These are phyloP conservation scores for Sugiyamaella neomexicana DNA, from an alignment of 1,139 yeast species.

Conservation along the genomic window DNA sequence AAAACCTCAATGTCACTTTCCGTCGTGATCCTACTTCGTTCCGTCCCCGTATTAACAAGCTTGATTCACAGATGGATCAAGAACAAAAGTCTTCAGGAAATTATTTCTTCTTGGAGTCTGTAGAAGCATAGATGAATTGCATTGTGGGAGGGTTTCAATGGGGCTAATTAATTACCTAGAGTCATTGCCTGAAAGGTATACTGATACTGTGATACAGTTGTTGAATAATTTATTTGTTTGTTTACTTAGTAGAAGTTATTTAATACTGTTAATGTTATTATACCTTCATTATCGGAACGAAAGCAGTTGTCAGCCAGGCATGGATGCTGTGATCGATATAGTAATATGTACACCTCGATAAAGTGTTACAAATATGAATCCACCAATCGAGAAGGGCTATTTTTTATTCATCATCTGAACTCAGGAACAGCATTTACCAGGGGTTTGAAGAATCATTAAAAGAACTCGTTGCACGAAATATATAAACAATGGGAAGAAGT, in stretches of 20 bases:
- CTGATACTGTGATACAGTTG: no score
- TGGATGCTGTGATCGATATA: background rate
- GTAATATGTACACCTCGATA: background rate
- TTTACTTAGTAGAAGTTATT: background rate
- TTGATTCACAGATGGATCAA: slow-evolving; percentile 97
- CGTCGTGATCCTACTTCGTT: slow-evolving; percentile 98
- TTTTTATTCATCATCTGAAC: slow-evolving; percentile 7
- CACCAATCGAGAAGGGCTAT: slow-evolving; percentile 13
- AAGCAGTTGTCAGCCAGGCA: no score
- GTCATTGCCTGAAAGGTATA: no score
- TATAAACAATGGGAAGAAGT: slow-evolving; percentile 15
- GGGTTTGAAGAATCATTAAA: background rate
- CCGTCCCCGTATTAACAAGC: slow-evolving; percentile 97
- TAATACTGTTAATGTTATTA: no score
- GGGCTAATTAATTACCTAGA: no score
- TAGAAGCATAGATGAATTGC: slow-evolving; percentile 35
- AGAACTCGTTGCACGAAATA: background rate
- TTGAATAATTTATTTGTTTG: slow-evolving; percentile 1
- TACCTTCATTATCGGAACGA: no score
- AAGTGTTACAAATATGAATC: background rate
- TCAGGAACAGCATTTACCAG: background rate
- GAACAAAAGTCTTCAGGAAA: slow-evolving; percentile 91
- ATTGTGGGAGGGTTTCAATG: no score
- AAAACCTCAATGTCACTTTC: slow-evolving; percentile 95
- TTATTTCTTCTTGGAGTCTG: slow-evolving; percentile 88